A percentile compares a stretch with the other conserved stretches of the same genome.
These are phyloP conservation scores for Auricularia cornea DNA, from an alignment of 768 basidiomycete genomes.

Conservation along the genomic window DNA sequence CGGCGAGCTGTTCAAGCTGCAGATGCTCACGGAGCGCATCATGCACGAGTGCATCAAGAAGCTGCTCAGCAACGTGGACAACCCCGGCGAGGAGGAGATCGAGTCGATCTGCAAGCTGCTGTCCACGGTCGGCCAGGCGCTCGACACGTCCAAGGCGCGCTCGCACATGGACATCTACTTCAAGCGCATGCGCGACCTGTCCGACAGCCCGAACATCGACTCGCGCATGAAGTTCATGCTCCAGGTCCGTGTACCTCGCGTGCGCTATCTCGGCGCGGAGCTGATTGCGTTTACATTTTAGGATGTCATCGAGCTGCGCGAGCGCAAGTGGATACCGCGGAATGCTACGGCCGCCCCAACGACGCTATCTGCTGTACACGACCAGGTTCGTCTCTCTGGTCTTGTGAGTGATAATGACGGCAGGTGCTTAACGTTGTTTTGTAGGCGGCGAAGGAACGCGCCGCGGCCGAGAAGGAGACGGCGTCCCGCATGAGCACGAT, in stretches of 20 bases:
- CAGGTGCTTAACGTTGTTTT: background rate
- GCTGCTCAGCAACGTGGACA: conserved; percentile 84
- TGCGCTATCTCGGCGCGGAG: conserved; percentile 5
- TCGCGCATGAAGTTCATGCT: conserved; percentile 95
- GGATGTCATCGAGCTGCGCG: conserved; percentile 88
- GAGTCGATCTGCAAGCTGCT: conserved; percentile 92
- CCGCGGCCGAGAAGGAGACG: conserved; percentile 46
- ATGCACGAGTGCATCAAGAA: conserved; percentile 99
- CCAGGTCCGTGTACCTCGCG: conserved; percentile 42
- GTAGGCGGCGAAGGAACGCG: conserved; percentile 78
- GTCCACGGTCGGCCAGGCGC: conserved; percentile 73
- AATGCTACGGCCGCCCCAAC: conserved; percentile 68
- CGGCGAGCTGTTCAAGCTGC: conserved; percentile 97
- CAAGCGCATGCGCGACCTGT: conserved; percentile 76
- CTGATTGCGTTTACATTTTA: conserved; percentile 24
- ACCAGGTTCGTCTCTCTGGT: conserved; percentile 46
- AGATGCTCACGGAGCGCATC: conserved; percentile 95
- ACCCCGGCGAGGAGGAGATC: conserved; percentile 96
- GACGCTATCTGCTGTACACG: conserved; percentile 84
- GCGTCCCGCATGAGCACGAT: conserved; percentile 60
- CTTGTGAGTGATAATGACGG: background rate
- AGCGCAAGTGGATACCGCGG: conserved; percentile 71
- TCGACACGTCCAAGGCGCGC: conserved; percentile 75
- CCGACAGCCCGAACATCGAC: conserved; percentile 63
- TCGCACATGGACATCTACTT: conserved; percentile 93